Evolutionary conservation across 2,329 filamentous ascomycete species (phyloP), one percentile per base, ranked within the genome.

Genomic region (Fusarium sp.): DNA sequence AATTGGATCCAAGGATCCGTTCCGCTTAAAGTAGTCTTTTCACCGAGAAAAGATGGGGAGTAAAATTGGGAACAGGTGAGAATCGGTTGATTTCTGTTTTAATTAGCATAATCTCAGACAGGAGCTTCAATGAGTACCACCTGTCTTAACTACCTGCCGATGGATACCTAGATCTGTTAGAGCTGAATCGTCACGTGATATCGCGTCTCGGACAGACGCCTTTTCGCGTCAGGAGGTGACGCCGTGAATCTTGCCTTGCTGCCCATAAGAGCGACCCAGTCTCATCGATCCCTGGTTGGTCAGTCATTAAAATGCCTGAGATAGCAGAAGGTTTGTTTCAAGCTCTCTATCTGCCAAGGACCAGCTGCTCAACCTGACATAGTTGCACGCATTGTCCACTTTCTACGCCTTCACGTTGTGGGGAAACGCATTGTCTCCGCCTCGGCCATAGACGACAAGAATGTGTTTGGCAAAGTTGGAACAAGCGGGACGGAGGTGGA

Each of bases 381-480:
- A 90, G 92, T 98, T 71, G 92, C 94, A 18, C 92, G 95, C 44
- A 89, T 95, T 71, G 94, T 97, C 52, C 92, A 97, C 78, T 97
- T 91, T 78, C 89, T 99, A 40, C 91, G 90, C 65, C 91, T 92
- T 70, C 89, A 94, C 79, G 87, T 97, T n/a, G 92, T 97, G 30
- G 94, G 94, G 60, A 96, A 94, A 82, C 92, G 87, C 10, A 91
- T 99, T 65, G 83, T 86, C 48, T 88, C 87, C 41, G 92, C 93
- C 58, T 84, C 87, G 27, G 91, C 93, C 12, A 87, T 91, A 67
- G 91, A 97, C 75, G 95, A 99, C 82, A 84, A 85, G 73, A 95
- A 92, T 77, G 88, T 99, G 7, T 99, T 95, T 80, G 94, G 95
- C 73, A 98, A 98, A 81, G 94, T 90, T 18, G 94, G 95, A 31